Evolutionary conservation across 768 basidiomycete species (phyloP).

Genomic region (Fomitopsis serialis): DNA sequence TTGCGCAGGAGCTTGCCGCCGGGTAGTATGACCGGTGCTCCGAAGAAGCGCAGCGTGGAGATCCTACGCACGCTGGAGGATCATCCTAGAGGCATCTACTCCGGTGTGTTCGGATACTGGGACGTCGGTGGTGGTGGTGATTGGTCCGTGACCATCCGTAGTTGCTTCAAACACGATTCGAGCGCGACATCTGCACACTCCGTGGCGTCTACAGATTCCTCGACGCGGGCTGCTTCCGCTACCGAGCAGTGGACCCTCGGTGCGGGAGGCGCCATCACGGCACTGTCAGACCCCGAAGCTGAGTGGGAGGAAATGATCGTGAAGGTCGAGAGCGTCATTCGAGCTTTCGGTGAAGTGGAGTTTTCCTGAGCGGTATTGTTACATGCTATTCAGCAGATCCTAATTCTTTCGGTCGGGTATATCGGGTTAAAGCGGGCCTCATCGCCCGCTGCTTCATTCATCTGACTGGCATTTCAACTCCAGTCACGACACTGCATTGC

Average conservation of each 20-base stretch:
- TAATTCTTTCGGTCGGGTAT: background rate
- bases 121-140: slow-evolving; percentile 84
- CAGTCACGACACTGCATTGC: background rate
- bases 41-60: slow-evolving; percentile 91
- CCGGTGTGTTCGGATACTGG: slow-evolving; percentile 92
- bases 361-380: background rate
- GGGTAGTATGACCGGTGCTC: slow-evolving; percentile 98
- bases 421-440: slow-evolving; percentile 4
- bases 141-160: slow-evolving; percentile 92
- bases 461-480: slow-evolving; percentile 5
- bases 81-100: slow-evolving; percentile 73
- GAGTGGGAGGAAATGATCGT: slow-evolving; percentile 95
- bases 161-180: slow-evolving; percentile 74
- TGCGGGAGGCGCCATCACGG: slow-evolving; percentile 96
- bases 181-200: slow-evolving; percentile 3
- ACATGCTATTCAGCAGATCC: background rate
- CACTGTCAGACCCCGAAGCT: slow-evolving; percentile 73
- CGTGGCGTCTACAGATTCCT: too few species aligned
- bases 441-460: slow-evolving; percentile 7
- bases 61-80: slow-evolving; percentile 79
- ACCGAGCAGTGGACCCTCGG: slow-evolving; percentile 73
- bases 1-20: slow-evolving; percentile 80
- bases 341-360: slow-evolving; percentile 40
- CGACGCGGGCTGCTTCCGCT: background rate
- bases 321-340: slow-evolving; percentile 78